phyloP scores from a whole-genome alignment of 2,329 filamentous ascomycete species.

The Ceratocystis harringtonii region DNA sequence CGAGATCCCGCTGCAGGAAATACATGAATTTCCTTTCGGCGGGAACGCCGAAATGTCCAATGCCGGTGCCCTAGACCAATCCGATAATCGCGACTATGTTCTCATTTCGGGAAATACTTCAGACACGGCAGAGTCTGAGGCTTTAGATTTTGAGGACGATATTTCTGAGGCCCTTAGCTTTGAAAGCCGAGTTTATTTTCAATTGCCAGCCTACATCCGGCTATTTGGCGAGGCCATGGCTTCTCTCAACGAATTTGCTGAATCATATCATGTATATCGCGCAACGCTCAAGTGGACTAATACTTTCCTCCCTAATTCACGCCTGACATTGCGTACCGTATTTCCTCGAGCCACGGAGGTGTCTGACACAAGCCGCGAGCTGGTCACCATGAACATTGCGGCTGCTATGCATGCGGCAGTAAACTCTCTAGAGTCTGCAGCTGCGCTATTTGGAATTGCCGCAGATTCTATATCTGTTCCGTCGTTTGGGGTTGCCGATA shows the following conservation, averaged over 20 bases:
- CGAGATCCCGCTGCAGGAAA: no score
- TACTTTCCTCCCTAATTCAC: not conserved
- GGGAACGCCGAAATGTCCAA: no score
- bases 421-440: not conserved
- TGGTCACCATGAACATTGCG: not conserved
- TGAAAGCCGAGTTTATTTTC: not conserved
- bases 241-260: not conserved
- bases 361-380: not conserved
- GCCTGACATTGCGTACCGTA: not conserved
- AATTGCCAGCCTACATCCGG: not conserved
- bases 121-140: no score
- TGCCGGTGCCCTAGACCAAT: no score
- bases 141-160: no score
- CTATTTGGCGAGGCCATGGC: not conserved
- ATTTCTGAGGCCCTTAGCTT: not conserved
- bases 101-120: not conserved
- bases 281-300: not conserved
- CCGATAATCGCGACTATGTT: not conserved
- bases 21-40: no score
- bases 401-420: not conserved
- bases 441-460: not conserved
- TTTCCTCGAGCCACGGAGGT: not conserved
- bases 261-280: not conserved
- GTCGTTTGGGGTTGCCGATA: not conserved
- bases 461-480: not conserved